Percentiles rank a stretch among this genome's conserved stretches.
phyloP scores from a whole-genome alignment of 768 basidiomycete species.

The Crepidotus variabilis region DNA sequence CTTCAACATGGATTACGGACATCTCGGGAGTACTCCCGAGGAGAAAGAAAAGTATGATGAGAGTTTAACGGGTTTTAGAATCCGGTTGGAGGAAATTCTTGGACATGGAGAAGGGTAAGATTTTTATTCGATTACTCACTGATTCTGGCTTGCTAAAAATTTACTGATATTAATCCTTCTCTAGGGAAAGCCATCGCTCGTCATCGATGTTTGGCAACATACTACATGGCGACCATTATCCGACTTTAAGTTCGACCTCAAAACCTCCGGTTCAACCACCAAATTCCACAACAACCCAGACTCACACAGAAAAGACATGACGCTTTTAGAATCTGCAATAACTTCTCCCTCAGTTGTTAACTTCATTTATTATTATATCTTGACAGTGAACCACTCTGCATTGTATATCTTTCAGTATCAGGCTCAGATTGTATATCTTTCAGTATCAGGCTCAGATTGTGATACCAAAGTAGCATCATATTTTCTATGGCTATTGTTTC shows the following conservation, averaged over 20 bases:
- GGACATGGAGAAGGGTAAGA: conserved; percentile 12
- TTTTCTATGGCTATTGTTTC: no score
- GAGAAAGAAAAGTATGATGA: conserved; percentile 29
- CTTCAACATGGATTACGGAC: conserved; percentile 53
- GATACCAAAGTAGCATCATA: background rate
- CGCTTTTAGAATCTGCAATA: no score
- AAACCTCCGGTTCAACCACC: no score
- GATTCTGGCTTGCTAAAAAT: background rate
- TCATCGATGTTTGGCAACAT: background rate
- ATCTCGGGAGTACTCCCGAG: conserved; percentile 15
- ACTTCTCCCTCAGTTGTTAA: no score
- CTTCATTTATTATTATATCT: no score
- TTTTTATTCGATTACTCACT: background rate
- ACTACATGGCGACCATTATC: no score
- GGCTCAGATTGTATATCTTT: no score
- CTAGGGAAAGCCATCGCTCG: conserved; percentile 3
- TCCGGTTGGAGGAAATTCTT: conserved; percentile 34
- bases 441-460: background rate
- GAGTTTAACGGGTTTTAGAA: conserved; percentile 31
- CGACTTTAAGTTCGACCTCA: no score
- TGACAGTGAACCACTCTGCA: no score
- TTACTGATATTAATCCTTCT: background rate
- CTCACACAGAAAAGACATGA: no score
- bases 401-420: no score
- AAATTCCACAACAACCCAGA: no score